These are phyloP conservation scores for Fremontodendron californicum DNA, from an alignment of 345 rosid genomes.

Conservation along the genomic window DNA sequence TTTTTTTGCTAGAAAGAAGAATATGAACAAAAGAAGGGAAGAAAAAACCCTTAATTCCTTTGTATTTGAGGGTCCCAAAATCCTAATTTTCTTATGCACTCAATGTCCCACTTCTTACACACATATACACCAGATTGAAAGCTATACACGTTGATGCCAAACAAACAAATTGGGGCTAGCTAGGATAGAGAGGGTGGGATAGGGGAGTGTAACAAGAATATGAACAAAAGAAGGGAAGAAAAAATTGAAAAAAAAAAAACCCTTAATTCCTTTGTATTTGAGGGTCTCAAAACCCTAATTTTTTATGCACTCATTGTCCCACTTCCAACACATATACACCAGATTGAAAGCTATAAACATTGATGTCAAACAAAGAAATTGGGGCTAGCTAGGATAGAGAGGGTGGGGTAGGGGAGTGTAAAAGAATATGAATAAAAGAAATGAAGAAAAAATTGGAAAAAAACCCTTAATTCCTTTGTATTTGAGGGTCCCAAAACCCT, in stretches of 20 bases:
- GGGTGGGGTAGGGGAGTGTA: slow-evolving; percentile 9
- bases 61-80: slow-evolving; percentile 2
- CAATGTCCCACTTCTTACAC: slow-evolving; percentile 39
- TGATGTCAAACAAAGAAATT: slow-evolving; percentile 26
- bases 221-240: neutral
- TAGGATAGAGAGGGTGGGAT: neutral
- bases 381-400: slow-evolving; percentile 3
- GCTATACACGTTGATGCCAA: slow-evolving; percentile 6
- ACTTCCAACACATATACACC: slow-evolving; percentile 23
- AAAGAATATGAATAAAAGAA: neutral
- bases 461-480: neutral
- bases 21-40: neutral
- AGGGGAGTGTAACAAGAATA: too few relatives aligned
- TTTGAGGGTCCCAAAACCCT: slow-evolving; percentile 16
- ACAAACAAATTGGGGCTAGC: neutral
- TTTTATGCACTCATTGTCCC: slow-evolving; percentile 32
- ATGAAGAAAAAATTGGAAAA: too few relatives aligned
- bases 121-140: slow-evolving; percentile 22
- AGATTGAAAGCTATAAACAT: slow-evolving; percentile 29
- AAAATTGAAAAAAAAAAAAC: too few relatives aligned
- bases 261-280: neutral
- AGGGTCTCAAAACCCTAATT: slow-evolving; percentile 21
- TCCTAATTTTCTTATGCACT: slow-evolving; percentile 26
- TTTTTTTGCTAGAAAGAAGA: neutral
- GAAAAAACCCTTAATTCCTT: neutral